A percentile compares a stretch with the other conserved stretches of the same genome.
Conservation (phyloP, 306 rosid species). For the Canavalia gladiata region DNA sequence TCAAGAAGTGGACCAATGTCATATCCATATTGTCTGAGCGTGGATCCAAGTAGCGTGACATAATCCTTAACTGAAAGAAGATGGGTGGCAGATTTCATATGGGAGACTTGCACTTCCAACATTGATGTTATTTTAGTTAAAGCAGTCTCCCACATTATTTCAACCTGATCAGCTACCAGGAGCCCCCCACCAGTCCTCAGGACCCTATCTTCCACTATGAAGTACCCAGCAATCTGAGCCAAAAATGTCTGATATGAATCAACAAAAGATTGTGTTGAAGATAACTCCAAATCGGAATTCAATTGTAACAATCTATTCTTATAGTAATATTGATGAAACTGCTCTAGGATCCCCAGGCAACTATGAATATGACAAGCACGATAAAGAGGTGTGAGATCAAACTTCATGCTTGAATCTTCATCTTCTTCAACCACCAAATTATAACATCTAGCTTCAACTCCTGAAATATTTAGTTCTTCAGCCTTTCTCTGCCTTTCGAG, state of each 20-base stretch:
- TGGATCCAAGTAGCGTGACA: constrained; percentile 79
- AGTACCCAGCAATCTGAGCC: constrained; percentile 92
- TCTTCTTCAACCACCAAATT: constrained; percentile 77
- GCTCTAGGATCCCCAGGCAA: constrained; percentile 82
- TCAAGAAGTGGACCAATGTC: constrained; percentile 79
- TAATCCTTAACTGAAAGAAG: constrained; percentile 95
- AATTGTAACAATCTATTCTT: constrained; percentile 86
- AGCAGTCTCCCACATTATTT: constrained; percentile 90
- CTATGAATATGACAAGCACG: constrained; percentile 92
- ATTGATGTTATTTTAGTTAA: constrained; percentile 69
- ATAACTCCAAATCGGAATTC: constrained; percentile 84
- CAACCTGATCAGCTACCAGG: constrained; percentile 73
- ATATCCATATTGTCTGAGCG: constrained; percentile 86
- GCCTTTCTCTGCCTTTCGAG: constrained; percentile 75
- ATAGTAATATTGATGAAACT: constrained; percentile 86
- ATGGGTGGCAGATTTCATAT: constrained; percentile 77
- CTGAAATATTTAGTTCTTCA: constrained; percentile 64
- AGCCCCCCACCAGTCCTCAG: constrained; percentile 82
- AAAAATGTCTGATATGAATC: constrained; percentile 83
- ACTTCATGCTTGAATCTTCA: constrained; percentile 74
- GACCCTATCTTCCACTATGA: constrained; percentile 92
- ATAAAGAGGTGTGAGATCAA: constrained; percentile 89
- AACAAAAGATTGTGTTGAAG: constrained; percentile 79
- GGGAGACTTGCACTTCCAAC: constrained; percentile 78
- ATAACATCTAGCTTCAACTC: constrained; percentile 60